Evolutionary conservation across 371 early-diverging fungal species (phyloP).

Genomic region (Syncephalastrum contaminatum): DNA sequence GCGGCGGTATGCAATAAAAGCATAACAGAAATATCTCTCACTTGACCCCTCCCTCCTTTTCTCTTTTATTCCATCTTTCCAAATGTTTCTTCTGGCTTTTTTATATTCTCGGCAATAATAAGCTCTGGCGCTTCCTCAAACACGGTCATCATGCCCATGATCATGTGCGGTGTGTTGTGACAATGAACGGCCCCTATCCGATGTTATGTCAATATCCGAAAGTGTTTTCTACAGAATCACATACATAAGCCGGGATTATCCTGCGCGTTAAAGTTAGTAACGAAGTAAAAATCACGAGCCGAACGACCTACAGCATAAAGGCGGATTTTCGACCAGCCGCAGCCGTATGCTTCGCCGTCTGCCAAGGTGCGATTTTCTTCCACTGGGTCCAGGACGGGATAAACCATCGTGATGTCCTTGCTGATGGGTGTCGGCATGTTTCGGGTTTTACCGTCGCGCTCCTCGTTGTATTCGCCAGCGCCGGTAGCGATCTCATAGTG

Average conservation of each 20-base stretch:
- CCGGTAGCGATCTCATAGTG: conserved; percentile 48
- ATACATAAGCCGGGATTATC: conserved; percentile 40
- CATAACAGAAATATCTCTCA: too few species aligned
- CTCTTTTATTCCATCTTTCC: neutral
- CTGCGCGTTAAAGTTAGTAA: conserved; percentile 16
- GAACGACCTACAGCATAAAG: conserved; percentile 36
- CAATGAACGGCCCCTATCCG: conserved; percentile 42
- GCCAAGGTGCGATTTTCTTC: conserved; percentile 6
- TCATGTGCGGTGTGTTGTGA: conserved; percentile 44
- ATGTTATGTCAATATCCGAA: neutral
- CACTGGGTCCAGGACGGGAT: conserved; percentile 27
- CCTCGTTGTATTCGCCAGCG: conserved; percentile 38
- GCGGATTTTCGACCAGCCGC: conserved; percentile 47
- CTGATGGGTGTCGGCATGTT: conserved; percentile 22
- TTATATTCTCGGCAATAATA: conserved; percentile 6
- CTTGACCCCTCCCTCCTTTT: too few species aligned
- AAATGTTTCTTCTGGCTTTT: neutral
- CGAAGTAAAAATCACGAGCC: neutral
- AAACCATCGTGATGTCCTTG: conserved; percentile 39
- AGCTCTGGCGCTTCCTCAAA: conserved; percentile 41
- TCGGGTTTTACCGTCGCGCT: conserved; percentile 20
- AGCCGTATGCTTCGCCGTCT: conserved; percentile 20
- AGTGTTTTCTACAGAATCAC: neutral
- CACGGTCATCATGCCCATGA: conserved; percentile 43
- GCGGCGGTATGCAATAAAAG: conserved; percentile 76